These are phyloP conservation scores for Udeniomyces megalosporus DNA, from an alignment of 768 basidiomycete genomes.

Conservation along the genomic window DNA sequence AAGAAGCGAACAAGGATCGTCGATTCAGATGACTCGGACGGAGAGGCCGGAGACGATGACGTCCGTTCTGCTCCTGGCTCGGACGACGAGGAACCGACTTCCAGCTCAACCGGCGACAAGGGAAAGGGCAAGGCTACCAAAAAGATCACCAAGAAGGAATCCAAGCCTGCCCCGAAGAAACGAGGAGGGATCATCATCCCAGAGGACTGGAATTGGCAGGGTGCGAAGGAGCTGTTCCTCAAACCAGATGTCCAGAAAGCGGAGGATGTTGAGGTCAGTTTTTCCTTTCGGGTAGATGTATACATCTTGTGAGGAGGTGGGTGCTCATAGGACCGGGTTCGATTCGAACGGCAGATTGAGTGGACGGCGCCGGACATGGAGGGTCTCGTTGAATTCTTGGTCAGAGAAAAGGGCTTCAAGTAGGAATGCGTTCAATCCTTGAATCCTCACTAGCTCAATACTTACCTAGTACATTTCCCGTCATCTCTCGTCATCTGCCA, in stretches of 20 bases:
- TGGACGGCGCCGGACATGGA: slow-evolving; percentile 90
- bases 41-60: background rate
- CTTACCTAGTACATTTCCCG: too few relatives aligned
- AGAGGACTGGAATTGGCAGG: slow-evolving; percentile 93
- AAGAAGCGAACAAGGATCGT: background rate
- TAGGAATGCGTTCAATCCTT: slow-evolving; percentile 31
- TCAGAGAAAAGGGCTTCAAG: slow-evolving; percentile 95
- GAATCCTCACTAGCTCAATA: background rate
- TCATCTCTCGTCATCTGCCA: slow-evolving; percentile 32
- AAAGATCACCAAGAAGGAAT: background rate
- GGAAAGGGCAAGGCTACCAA: background rate
- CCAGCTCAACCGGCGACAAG: too few relatives aligned
- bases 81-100: background rate
- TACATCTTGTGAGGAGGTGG: too few relatives aligned
- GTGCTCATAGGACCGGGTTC: too few relatives aligned
- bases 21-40: slow-evolving; percentile 3
- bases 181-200: slow-evolving; percentile 56
- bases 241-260: slow-evolving; percentile 80
- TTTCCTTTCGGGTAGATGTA: too few relatives aligned
- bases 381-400: slow-evolving; percentile 82
- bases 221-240: slow-evolving; percentile 77
- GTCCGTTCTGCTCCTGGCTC: background rate
- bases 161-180: slow-evolving; percentile 9
- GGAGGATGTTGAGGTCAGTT: slow-evolving; percentile 59
- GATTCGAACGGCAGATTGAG: slow-evolving; percentile 52